Conservation (phyloP, 495 filamentous ascomycete genomes). For the Darksidea phi region DNA sequence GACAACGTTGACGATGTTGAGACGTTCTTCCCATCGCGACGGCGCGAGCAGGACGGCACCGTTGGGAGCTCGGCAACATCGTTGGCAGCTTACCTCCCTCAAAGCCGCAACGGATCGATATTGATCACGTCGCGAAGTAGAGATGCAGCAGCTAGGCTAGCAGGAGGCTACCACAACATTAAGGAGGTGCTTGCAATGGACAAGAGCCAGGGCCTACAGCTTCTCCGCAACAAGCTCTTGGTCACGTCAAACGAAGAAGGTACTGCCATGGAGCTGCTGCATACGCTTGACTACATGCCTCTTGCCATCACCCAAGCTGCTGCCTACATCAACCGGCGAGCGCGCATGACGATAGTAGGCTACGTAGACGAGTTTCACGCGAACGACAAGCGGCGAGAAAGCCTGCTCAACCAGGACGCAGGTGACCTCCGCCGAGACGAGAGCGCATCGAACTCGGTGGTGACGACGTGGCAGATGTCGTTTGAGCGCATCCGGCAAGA, state of each 20-base stretch:
- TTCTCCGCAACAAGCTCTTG: slow-evolving; percentile 31
- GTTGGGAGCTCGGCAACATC: background rate
- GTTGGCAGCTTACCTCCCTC: slow-evolving; percentile 17
- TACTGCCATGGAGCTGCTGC: slow-evolving; percentile 17
- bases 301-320: no score
- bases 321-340: background rate
- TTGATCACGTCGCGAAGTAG: slow-evolving; percentile 26
- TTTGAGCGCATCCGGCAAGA: slow-evolving; percentile 48
- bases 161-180: slow-evolving; percentile 17
- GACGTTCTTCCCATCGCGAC: slow-evolving; percentile 8
- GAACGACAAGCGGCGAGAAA: slow-evolving; percentile 40
- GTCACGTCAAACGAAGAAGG: slow-evolving; percentile 12
- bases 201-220: slow-evolving; percentile 14
- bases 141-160: slow-evolving; percentile 24
- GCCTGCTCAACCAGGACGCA: slow-evolving; percentile 43
- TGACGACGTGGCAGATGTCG: slow-evolving; percentile 50
- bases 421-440: slow-evolving; percentile 46
- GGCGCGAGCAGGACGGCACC: slow-evolving; percentile 11
- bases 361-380: slow-evolving; percentile 46
- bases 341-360: slow-evolving; percentile 38
- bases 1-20: slow-evolving; percentile 24
- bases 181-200: slow-evolving; percentile 15
- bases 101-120: slow-evolving; percentile 18
- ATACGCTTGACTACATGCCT: slow-evolving; percentile 30
- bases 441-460: slow-evolving; percentile 42